Percentiles rank a stretch among this genome's conserved stretches.
phyloP scores from a whole-genome alignment of 2,329 filamentous ascomycete species.

The Phialemoniopsis sp. region DNA sequence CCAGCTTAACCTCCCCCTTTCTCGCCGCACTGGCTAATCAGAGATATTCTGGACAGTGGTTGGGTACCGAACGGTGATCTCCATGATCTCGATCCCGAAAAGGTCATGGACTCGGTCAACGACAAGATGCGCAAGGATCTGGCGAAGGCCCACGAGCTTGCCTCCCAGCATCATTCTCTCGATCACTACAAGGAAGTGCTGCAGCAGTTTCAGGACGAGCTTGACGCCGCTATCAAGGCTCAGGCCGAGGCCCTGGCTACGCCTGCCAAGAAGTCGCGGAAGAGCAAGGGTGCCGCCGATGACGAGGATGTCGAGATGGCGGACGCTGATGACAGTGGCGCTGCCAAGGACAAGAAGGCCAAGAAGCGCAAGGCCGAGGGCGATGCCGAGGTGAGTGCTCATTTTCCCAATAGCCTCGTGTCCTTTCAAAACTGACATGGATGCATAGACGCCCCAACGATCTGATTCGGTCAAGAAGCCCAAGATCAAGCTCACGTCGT shows the following conservation, averaged over 20 bases:
- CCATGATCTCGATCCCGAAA: constrained; percentile 69
- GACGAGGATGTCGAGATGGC: constrained; percentile 59
- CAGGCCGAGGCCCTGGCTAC: constrained; percentile 33
- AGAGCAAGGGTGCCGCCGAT: constrained; percentile 44
- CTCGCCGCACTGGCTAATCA: constrained; percentile 5
- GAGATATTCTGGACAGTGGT: constrained; percentile 51
- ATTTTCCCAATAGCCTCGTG: neutral
- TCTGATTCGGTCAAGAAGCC: constrained; percentile 63
- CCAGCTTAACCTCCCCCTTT: neutral
- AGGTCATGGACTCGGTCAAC: constrained; percentile 63
- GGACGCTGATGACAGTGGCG: constrained; percentile 54
- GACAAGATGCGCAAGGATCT: constrained; percentile 80
- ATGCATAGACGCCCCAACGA: constrained; percentile 49
- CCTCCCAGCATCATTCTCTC: constrained; percentile 72
- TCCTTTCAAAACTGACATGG: constrained; percentile 7
- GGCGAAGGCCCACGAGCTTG: constrained; percentile 74
- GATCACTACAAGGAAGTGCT: constrained; percentile 82
- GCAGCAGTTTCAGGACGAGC: constrained; percentile 62
- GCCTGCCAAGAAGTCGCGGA: constrained; percentile 39
- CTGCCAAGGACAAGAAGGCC: constrained; percentile 42
- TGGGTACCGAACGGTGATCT: constrained; percentile 89
- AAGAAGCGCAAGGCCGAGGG: constrained; percentile 90
- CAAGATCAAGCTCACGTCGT: constrained; percentile 61
- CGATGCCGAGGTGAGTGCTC: constrained; percentile 55
- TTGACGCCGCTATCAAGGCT: constrained; percentile 40